Base-by-base conservation (phyloP, 2,329 filamentous ascomycete species). In the Neopestalotiopsis clavispora region DNA sequence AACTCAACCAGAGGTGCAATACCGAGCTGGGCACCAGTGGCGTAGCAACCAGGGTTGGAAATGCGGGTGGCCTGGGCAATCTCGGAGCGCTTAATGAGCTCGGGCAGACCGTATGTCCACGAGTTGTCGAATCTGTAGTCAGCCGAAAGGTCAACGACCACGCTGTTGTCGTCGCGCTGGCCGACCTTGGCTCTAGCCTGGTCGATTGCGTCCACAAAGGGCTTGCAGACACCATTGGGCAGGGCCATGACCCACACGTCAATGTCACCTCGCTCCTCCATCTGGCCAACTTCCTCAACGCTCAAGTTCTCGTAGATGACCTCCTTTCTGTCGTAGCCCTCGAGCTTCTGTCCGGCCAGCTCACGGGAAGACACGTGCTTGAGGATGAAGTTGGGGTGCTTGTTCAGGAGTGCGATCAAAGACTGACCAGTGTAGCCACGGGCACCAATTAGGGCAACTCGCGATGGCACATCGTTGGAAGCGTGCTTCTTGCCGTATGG, bases 191-290 rank as follows among this genome's bases (percentile, higher is more conserved):
- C 89, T 13, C 56, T n/a, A 40, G 87, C 89, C 76, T 92, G 87
- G 74, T 95, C 89, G 66, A 98, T 89, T 7, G 95, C 95, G 72
- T 98, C 94, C 10, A 98, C 92, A 74, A 92, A 99, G 0, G 96
- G 95, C 83, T 94, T 93, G 89, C 94, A 98, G 64, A 97, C 94
- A 70, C 94, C 93, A 77, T 98, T 99, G 59, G 95, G 96, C 38
- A 98, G 89, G 45, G 96, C 96, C 93, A 98, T 96, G 59, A 98
- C 93, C 95, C 95, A 98, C 83, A 93, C 96, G 83, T 98, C 95
- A 64, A 98, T 91, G 76, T 95, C 89, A 65, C 93, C 92, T 40
- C 91, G 90, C 78, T 92, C 91, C 71, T 96, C 93, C 89, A 98
- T 94, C 69, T 90, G 87, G 71, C 90, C 90, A 13, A 97, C 91